Evolutionary conservation across 1,284 basidiomycete genomes (phyloP), one percentile per base, ranked within the genome.

Genomic region (Trametes pubescens): DNA sequence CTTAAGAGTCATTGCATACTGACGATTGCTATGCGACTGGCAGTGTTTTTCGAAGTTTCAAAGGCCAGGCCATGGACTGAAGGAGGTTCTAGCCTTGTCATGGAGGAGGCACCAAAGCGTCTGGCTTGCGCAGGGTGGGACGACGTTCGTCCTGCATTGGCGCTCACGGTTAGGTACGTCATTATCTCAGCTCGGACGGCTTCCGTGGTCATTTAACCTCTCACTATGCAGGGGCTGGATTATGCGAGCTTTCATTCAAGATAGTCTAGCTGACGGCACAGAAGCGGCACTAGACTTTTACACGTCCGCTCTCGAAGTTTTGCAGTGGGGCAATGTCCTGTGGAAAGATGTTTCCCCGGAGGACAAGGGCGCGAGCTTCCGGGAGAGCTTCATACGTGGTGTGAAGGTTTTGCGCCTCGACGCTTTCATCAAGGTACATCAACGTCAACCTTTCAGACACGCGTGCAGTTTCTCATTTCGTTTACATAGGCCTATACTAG

Each of bases 141-240:
- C 22, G 61, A 65, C n/a, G 75, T 80, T 53, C 77, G 79, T 16
- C 72, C 71, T 1, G 79, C 82, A 1, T 57, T 84, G 7, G 63
- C 76, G 8, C 71, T 73, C 8, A 82, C 82, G n/a, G 69, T 83
- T 38, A 73, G 80, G 82, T 82, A 59, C 6, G 72, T 68, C 11
- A 54, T 38, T 21, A 7, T n/a, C 6, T n/a, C 32, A 4, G 4
- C 16, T 35, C 47, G 6, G 16, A 2, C 9, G 14, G 9, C 13
- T 22, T 4, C 6, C 29, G 43, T 24, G 26, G 21, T 13, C 13
- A 29, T 29, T 13, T 26, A 11, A 34, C 22, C 32, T 34, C 13
- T n/a, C 18, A 9, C 26, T 22, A 49, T 10, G 11, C 9, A 79
- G 78, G 11, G 71, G 61, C 2, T 81, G 78, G 77, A 72, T 80